Conservation (phyloP, 495 filamentous ascomycete genomes). For the Trichoderma parareesei region DNA sequence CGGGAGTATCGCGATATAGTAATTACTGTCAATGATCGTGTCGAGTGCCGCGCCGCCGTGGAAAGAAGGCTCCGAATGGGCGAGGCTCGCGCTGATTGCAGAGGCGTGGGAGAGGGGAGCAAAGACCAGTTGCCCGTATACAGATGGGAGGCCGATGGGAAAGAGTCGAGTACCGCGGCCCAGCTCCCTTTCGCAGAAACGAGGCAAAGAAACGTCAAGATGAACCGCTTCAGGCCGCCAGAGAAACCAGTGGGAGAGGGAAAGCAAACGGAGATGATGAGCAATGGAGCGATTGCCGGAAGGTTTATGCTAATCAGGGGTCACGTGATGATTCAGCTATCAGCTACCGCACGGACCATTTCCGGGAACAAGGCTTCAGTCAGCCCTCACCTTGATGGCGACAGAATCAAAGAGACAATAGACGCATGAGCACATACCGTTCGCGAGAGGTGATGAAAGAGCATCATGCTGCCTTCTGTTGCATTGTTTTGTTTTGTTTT, state of each 20-base stretch:
- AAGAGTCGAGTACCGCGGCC: not conserved
- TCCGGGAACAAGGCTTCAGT: not conserved
- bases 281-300: not conserved
- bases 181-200: not conserved
- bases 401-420: not conserved
- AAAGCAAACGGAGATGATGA: not conserved
- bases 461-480: not conserved
- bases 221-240: not conserved
- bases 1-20: not conserved
- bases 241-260: not conserved
- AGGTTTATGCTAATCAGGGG: not conserved
- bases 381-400: not conserved
- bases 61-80: not conserved
- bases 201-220: not conserved
- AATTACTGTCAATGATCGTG: not conserved
- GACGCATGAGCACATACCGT: not conserved
- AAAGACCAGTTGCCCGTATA: not conserved
- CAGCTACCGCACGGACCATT: not conserved
- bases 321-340: not conserved
- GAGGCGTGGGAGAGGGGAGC: not conserved
- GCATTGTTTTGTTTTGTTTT: no score
- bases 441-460: not conserved
- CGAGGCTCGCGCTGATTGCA: not conserved
- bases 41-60: not conserved
- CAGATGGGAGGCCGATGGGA: not conserved